Conservation (phyloP, 176 grass and related monocot species). For the Cymbopogon citratus region DNA sequence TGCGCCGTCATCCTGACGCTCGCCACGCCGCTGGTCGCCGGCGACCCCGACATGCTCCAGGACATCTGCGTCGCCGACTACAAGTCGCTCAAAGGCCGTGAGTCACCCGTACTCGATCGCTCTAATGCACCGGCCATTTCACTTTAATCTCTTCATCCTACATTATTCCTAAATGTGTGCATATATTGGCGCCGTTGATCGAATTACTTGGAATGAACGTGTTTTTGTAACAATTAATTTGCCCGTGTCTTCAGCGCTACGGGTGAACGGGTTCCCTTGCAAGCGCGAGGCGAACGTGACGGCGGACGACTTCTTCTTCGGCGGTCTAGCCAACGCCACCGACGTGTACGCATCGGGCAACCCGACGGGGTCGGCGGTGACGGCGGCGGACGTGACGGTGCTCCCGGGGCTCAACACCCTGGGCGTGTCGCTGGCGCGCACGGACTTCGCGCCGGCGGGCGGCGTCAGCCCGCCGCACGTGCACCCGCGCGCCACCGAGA, state of each 20-base stretch:
- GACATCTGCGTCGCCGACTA: slow-evolving; percentile 70
- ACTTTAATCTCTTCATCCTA: too few species aligned
- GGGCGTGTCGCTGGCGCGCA: slow-evolving; percentile 63
- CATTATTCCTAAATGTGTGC: not conserved
- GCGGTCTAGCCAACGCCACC: slow-evolving; percentile 13
- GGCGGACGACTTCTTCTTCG: slow-evolving; percentile 62
- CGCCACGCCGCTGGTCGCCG: slow-evolving; percentile 14
- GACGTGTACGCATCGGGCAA: slow-evolving; percentile 43
- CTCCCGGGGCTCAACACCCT: slow-evolving; percentile 68
- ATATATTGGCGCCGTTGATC: not conserved
- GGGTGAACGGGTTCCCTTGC: slow-evolving; percentile 65
- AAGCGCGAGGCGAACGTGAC: slow-evolving; percentile 40
- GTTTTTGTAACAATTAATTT: not conserved
- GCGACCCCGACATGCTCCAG: slow-evolving; percentile 69
- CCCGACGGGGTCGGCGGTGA: slow-evolving; percentile 43
- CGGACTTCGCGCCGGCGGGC: slow-evolving; percentile 56
- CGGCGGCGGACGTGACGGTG: slow-evolving; percentile 36
- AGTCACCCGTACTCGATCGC: not conserved
- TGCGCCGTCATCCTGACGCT: slow-evolving; percentile 25
- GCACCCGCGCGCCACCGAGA: slow-evolving; percentile 73
- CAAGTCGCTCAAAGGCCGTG: slow-evolving; percentile 33
- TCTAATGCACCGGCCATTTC: too few species aligned
- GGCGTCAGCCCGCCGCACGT: slow-evolving; percentile 66
- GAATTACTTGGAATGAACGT: not conserved
- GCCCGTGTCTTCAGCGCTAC: slow-evolving; percentile 16